Conservation (phyloP, 768 basidiomycete species). For the Leccinellum rugosiceps region DNA sequence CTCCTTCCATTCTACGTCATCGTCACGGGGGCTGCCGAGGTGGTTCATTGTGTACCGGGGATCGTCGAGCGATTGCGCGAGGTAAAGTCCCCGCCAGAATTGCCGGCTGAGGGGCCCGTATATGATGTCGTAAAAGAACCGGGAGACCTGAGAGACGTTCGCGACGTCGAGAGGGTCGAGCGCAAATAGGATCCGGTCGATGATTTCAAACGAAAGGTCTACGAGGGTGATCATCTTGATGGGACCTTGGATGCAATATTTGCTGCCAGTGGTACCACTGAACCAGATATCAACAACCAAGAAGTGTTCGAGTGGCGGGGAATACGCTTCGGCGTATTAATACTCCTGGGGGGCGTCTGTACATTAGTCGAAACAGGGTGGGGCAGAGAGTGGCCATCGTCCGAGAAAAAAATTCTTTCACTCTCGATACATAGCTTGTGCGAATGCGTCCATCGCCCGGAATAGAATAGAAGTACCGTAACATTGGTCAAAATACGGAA, state of each 20-base stretch:
- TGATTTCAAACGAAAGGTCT: conserved; percentile 54
- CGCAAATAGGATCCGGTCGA: conserved; percentile 54
- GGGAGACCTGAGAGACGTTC: conserved; percentile 48
- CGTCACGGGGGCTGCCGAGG: conserved; percentile 21
- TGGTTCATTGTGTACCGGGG: conserved; percentile 47
- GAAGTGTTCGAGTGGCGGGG: conserved; percentile 1
- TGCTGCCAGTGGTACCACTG: background rate
- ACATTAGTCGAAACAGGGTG: conserved; percentile 12
- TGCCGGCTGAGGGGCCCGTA: conserved; percentile 41
- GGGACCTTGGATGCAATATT: background rate
- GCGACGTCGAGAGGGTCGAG: conserved; percentile 64
- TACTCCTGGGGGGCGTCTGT: conserved; percentile 1
- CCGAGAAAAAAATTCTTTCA: conserved; percentile 28
- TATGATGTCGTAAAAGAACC: conserved; percentile 39
- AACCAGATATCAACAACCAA: background rate
- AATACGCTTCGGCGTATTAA: conserved; percentile 5
- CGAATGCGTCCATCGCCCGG: background rate
- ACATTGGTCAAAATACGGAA: background rate
- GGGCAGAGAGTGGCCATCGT: conserved; percentile 14
- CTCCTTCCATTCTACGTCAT: conserved; percentile 47
- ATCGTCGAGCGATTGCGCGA: conserved; percentile 61
- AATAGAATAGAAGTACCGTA: conserved; percentile 4
- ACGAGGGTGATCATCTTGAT: conserved; percentile 22
- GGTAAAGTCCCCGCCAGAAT: conserved; percentile 67
- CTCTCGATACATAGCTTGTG: background rate